Conservation (phyloP, 1,284 basidiomycete species). For the Boletus albobrunnescens region DNA sequence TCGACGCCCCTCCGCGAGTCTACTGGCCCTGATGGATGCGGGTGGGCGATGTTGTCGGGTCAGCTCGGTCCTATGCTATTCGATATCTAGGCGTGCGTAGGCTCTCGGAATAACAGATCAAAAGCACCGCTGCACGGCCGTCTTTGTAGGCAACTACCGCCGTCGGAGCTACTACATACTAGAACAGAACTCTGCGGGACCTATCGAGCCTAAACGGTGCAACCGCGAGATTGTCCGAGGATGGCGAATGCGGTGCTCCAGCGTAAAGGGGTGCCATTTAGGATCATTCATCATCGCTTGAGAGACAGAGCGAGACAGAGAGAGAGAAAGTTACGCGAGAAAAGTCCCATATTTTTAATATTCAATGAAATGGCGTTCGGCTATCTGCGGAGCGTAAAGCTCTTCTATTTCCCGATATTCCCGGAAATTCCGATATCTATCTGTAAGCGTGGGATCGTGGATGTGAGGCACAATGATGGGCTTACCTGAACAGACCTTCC, state of each 20-base stretch:
- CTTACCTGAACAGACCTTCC: background rate
- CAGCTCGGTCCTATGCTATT: background rate
- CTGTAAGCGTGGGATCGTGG: slow-evolving; percentile 1
- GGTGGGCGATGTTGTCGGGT: slow-evolving; percentile 3
- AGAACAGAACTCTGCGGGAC: too few relatives aligned
- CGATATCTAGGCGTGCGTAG: background rate
- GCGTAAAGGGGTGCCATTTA: too few relatives aligned
- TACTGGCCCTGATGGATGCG: slow-evolving; percentile 11
- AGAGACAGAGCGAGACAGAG: too few relatives aligned
- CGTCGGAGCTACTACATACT: slow-evolving; percentile 2
- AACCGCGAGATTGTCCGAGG: background rate
- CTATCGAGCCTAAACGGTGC: slow-evolving; percentile 13
- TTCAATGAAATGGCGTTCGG: background rate
- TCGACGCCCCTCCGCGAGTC: slow-evolving; percentile 4
- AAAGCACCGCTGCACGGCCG: background rate
- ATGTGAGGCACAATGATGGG: slow-evolving; percentile 22
- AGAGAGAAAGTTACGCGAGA: too few relatives aligned
- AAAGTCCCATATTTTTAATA: too few relatives aligned
- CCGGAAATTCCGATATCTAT: slow-evolving; percentile 10
- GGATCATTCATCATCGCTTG: too few relatives aligned
- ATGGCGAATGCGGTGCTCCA: too few relatives aligned
- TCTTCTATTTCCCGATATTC: background rate
- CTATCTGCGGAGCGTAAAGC: slow-evolving; percentile 4
- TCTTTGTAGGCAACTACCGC: slow-evolving; percentile 2
- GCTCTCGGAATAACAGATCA: background rate